phyloP scores from a whole-genome alignment of 192 early-diverging fungal species.

The Cetraspora pellucida region DNA sequence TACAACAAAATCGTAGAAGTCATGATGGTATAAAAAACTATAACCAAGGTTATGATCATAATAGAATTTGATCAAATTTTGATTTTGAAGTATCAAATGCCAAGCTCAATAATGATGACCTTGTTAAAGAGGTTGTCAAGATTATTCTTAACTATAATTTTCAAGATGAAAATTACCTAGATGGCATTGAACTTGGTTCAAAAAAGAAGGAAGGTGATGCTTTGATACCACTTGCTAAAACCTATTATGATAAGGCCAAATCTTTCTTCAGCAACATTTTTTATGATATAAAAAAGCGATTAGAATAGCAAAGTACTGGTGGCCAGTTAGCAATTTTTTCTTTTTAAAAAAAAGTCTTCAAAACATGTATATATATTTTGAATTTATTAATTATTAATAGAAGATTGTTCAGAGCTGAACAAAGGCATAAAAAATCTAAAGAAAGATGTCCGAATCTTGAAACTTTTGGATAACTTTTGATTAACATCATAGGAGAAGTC shows the following conservation, averaged over 20 bases:
- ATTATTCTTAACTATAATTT: constrained; percentile 45
- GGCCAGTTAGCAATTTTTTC: constrained; percentile 54
- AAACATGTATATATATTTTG: not conserved
- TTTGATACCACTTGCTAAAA: constrained; percentile 54
- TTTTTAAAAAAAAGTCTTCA: too few species aligned
- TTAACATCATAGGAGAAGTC: constrained; percentile 72
- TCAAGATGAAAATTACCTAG: constrained; percentile 35
- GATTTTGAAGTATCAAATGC: constrained; percentile 96
- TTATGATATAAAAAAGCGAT: constrained; percentile 88
- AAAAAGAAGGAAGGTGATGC: constrained; percentile 58
- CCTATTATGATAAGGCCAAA: constrained; percentile 75
- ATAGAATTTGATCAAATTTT: constrained; percentile 70
- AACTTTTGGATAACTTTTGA: constrained; percentile 99
- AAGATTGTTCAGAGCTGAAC: constrained; percentile 59
- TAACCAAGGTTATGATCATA: constrained; percentile 43
- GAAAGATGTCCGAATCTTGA: constrained; percentile 85
- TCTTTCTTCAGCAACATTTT: constrained; percentile 98
- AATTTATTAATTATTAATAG: constrained; percentile 9
- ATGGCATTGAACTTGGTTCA: constrained; percentile 41
- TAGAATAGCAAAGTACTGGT: constrained; percentile 53
- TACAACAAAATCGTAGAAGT: constrained; percentile 49
- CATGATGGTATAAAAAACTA: constrained; percentile 45
- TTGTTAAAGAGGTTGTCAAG: constrained; percentile 73
- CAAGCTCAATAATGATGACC: constrained; percentile 90
- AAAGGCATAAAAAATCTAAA: constrained; percentile 77